A percentile compares a stretch with the other conserved stretches of the same genome.
These are phyloP conservation scores for Xylariaceae sp. DNA, from an alignment of 2,329 filamentous ascomycete species.

Conservation along the genomic window DNA sequence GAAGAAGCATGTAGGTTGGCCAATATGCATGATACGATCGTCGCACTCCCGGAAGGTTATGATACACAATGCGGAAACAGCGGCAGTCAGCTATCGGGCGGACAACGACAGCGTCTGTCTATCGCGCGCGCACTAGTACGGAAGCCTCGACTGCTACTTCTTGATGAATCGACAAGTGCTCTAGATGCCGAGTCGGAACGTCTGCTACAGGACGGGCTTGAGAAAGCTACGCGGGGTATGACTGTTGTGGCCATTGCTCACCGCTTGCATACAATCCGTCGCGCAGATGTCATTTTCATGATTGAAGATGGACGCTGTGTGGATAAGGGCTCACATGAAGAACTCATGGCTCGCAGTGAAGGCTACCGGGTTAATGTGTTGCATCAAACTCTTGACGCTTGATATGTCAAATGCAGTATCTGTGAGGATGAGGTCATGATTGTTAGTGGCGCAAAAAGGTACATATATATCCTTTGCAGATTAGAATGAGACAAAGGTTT, in stretches of 20 bases:
- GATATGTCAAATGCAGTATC: too few relatives aligned
- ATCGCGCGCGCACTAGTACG: conserved; percentile 75
- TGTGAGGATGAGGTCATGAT: too few relatives aligned
- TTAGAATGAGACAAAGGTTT: too few relatives aligned
- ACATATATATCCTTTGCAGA: too few relatives aligned
- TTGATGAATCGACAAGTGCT: conserved; percentile 79
- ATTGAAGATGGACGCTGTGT: conserved; percentile 51
- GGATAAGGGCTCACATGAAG: conserved; percentile 50
- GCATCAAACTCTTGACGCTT: conserved; percentile 42
- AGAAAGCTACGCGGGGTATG: conserved; percentile 50
- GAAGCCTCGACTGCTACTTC: conserved; percentile 66
- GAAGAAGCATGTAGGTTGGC: conserved; percentile 63
- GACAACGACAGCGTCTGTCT: conserved; percentile 72
- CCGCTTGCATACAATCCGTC: conserved; percentile 52
- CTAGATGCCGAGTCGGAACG: conserved; percentile 68
- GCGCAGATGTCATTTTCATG: conserved; percentile 56
- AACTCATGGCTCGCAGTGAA: conserved; percentile 50
- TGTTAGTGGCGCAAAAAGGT: too few relatives aligned
- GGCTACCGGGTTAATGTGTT: conserved; percentile 49
- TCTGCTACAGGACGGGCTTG: conserved; percentile 62
- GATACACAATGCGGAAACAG: conserved; percentile 66
- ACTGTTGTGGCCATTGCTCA: conserved; percentile 59
- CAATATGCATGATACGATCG: conserved; percentile 67
- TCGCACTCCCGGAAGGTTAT: conserved; percentile 60
- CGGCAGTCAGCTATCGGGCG: conserved; percentile 70